A percentile compares a stretch with the other conserved stretches of the same genome.
phyloP scores from a whole-genome alignment of 148 eudicot genomes.

The Pouteria glomerata region DNA sequence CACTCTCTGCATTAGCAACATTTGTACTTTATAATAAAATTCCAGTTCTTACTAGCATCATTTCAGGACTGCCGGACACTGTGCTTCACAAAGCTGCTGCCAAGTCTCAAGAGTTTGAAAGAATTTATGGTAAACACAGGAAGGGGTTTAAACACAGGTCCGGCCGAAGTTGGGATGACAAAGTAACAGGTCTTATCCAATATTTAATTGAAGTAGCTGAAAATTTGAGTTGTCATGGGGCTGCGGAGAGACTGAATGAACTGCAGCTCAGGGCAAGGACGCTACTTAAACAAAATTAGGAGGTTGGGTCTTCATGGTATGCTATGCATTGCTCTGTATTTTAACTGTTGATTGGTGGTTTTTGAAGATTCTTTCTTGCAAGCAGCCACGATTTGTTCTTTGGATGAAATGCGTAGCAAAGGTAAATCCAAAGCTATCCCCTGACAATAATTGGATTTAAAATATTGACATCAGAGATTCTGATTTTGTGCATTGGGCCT shows the following conservation, averaged over 20 bases:
- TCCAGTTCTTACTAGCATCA: constrained; percentile 4
- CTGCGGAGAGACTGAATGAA: constrained; percentile 27
- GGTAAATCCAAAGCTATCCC: neutral
- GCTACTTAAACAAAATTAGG: constrained; percentile 44
- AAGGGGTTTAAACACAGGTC: constrained; percentile 14
- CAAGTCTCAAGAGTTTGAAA: constrained; percentile 86
- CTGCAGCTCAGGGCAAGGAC: constrained; percentile 61
- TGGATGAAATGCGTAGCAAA: too few relatives aligned
- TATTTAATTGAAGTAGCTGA: constrained; percentile 28
- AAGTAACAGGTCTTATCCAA: constrained; percentile 23
- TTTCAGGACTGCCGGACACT: constrained; percentile 78
- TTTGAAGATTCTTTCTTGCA: neutral
- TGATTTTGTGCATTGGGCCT: too few relatives aligned
- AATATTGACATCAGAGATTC: too few relatives aligned
- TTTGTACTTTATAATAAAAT: neutral
- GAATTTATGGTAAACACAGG: constrained; percentile 42
- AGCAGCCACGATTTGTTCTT: too few relatives aligned
- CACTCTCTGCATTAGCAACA: neutral
- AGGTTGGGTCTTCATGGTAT: neutral
- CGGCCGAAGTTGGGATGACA: constrained; percentile 24
- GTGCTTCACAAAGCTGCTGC: constrained; percentile 66
- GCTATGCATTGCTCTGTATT: neutral
- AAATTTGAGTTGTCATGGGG: constrained; percentile 9
- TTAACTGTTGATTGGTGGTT: neutral
- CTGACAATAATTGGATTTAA: too few relatives aligned